These are phyloP conservation scores for Isabelozyma pseudorhagii DNA, from an alignment of 805 yeast species.

Conservation along the genomic window DNA sequence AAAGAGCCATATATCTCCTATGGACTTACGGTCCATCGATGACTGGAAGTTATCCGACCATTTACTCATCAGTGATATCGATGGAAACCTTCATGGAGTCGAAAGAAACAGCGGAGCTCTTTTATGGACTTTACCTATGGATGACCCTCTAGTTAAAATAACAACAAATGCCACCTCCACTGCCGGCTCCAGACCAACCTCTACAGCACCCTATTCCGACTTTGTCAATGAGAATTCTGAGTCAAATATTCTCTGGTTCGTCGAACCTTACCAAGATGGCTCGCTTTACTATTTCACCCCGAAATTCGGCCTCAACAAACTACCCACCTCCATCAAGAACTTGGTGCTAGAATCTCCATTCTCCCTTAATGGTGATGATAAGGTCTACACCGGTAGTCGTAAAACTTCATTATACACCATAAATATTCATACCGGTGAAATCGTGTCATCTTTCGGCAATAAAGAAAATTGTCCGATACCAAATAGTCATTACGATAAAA, in stretches of 20 bases:
- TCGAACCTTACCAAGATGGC: constrained; percentile 89
- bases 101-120: constrained; percentile 71
- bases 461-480: constrained; percentile 34
- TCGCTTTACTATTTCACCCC: constrained; percentile 75
- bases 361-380: constrained; percentile 69
- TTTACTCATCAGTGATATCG: constrained; percentile 73
- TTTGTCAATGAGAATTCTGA: constrained; percentile 5
- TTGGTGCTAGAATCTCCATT: constrained; percentile 84
- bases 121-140: constrained; percentile 72
- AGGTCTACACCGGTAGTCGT: constrained; percentile 83
- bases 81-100: constrained; percentile 82
- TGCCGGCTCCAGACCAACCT: neutral
- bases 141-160: constrained; percentile 57
- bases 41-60: constrained; percentile 56
- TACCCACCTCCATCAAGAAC: constrained; percentile 78
- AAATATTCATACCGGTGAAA: constrained; percentile 70
- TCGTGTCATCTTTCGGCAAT: constrained; percentile 65
- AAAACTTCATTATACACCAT: constrained; percentile 73
- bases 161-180: constrained; percentile 15
- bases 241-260: constrained; percentile 64
- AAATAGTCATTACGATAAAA: constrained; percentile 14
- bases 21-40: constrained; percentile 36
- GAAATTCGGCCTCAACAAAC: constrained; percentile 68
- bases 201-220: neutral
- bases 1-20: constrained; percentile 20